Evolutionary conservation across 148 eudicot genomes (phyloP).

Genomic region (Beta vulgaris): DNA sequence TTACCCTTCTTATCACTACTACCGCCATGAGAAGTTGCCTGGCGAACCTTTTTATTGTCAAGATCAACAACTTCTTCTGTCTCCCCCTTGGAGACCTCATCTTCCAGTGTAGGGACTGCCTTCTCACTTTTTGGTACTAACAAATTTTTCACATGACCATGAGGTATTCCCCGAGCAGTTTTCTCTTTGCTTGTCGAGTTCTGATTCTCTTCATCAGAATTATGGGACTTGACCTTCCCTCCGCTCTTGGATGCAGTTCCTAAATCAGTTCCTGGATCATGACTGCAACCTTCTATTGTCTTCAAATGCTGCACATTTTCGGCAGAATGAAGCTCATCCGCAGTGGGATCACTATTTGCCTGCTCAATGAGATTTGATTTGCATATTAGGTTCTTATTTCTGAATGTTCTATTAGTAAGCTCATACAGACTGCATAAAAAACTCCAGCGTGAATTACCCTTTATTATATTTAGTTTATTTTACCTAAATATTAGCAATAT

Average conservation of each 20-base stretch:
- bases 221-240: conserved; percentile 27
- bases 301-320: conserved; percentile 24
- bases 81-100: conserved; percentile 4
- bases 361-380: conserved; percentile 1
- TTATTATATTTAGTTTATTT: no score
- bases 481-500: no score
- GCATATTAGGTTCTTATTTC: background rate
- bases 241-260: conserved; percentile 32
- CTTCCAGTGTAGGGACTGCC: conserved; percentile 10
- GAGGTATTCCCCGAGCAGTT: conserved; percentile 19
- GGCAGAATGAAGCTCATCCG: conserved; percentile 8
- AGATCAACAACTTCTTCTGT: conserved; percentile 20
- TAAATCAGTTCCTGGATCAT: conserved; percentile 20
- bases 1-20: conserved; percentile 29
- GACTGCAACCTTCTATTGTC: conserved; percentile 26
- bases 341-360: conserved; percentile 22
- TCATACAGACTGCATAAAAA: background rate
- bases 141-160: conserved; percentile 1
- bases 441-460: no score
- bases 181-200: conserved; percentile 15
- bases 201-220: conserved; percentile 30
- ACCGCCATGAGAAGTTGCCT: conserved; percentile 4
- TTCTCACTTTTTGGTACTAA: conserved; percentile 6
- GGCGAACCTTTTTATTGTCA: conserved; percentile 23
- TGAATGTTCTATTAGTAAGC: background rate